A percentile compares a stretch with the other conserved stretches of the same genome.
These are phyloP conservation scores for Isabelozyma rhagii DNA, from an alignment of 805 yeast species.

Conservation along the genomic window DNA sequence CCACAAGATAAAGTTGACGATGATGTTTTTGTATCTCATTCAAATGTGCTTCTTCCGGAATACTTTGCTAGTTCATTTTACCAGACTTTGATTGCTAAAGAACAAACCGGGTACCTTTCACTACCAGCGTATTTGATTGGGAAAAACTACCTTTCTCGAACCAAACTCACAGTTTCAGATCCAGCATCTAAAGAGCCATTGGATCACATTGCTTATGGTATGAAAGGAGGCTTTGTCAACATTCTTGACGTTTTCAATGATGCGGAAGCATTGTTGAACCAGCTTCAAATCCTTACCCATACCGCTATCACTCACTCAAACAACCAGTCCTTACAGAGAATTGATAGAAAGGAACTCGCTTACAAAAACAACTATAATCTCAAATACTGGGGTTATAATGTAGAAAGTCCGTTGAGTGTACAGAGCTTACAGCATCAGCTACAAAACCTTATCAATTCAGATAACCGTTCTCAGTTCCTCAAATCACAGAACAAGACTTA, in stretches of 20 bases:
- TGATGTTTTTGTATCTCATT: conserved; percentile 28
- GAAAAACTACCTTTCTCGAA: conserved; percentile 23
- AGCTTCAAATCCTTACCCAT: conserved; percentile 35
- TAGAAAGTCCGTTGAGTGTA: conserved; percentile 27
- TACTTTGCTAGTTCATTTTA: conserved; percentile 32
- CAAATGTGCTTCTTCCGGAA: conserved; percentile 32
- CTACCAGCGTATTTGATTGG: conserved; percentile 31
- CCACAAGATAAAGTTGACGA: conserved; percentile 16
- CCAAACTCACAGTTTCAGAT: conserved; percentile 9
- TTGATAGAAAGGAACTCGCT: not conserved
- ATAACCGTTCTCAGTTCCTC: conserved; percentile 11
- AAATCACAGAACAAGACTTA: conserved; percentile 12
- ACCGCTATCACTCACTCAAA: conserved; percentile 15
- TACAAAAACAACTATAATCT: conserved; percentile 12
- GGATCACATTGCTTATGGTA: conserved; percentile 23
- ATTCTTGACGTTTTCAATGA: conserved; percentile 18
- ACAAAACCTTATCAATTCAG: conserved; percentile 11
- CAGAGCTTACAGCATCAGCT: conserved; percentile 12
- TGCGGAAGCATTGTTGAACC: conserved; percentile 29
- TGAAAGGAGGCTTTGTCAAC: conserved; percentile 25
- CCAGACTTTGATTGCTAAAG: conserved; percentile 37
- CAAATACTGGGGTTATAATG: conserved; percentile 30
- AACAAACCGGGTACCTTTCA: conserved; percentile 31
- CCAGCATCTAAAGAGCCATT: conserved; percentile 4
- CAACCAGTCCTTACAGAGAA: not conserved